A percentile compares a stretch with the other conserved stretches of the same genome.
Evolutionary conservation across 2,329 filamentous ascomycete species (phyloP).

Genomic region (Graphium sp.): DNA sequence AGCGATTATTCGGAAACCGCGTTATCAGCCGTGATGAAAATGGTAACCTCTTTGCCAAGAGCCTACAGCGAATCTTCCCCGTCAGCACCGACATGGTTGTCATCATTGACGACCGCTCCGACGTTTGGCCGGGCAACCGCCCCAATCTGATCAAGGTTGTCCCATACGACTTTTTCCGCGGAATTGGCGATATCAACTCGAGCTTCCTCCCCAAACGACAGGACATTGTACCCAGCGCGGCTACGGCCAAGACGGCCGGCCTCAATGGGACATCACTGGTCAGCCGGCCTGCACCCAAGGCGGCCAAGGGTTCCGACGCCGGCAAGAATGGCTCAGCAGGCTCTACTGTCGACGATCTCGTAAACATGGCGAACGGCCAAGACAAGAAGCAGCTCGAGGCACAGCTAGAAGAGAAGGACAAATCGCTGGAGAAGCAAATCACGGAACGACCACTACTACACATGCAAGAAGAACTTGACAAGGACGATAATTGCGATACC

Average conservation of each 20-base stretch:
- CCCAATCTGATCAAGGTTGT: conserved; percentile 88
- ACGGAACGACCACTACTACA: conserved; percentile 79
- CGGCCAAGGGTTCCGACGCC: background rate
- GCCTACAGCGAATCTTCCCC: conserved; percentile 77
- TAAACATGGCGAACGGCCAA: conserved; percentile 58
- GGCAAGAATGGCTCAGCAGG: too few species aligned
- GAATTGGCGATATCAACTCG: conserved; percentile 96
- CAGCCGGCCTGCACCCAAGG: conserved; percentile 1
- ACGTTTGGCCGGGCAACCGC: conserved; percentile 86
- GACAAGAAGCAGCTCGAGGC: conserved; percentile 52
- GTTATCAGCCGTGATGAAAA: conserved; percentile 96
- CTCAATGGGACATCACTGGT: background rate
- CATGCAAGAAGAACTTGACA: conserved; percentile 81
- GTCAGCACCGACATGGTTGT: conserved; percentile 98
- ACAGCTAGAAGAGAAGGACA: conserved; percentile 74
- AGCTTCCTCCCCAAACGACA: conserved; percentile 78
- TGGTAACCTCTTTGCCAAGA: conserved; percentile 82
- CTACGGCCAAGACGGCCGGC: conserved; percentile 7
- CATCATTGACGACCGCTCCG: conserved; percentile 92
- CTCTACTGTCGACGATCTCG: conserved; percentile 52
- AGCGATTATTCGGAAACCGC: conserved; percentile 80
- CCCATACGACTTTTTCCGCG: conserved; percentile 95
- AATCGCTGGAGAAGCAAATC: conserved; percentile 74
- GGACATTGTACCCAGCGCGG: conserved; percentile 24
- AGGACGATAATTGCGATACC: conserved; percentile 48